Base-by-base conservation (phyloP, 441 rosid species). In the Populus hybrid region DNA sequence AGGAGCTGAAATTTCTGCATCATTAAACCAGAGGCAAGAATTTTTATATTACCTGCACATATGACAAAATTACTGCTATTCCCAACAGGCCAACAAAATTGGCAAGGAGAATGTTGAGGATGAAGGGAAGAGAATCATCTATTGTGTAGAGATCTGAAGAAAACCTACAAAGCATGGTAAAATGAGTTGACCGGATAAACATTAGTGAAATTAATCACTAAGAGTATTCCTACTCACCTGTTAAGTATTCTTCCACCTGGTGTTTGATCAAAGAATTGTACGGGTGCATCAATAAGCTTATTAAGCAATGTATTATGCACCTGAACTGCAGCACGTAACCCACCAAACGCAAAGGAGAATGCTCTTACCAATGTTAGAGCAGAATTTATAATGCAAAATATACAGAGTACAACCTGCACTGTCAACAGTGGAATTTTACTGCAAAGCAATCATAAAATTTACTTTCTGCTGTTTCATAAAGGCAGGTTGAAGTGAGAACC, bases 91-190 rank as follows among this genome's bases (percentile, higher is more conserved):
- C 96, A 71, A 94, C 98, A 86, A 93, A 92, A 84, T 93, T 91
- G 80, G 99, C 99, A 32, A 96, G 88, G 77, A 96, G 96, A 81
- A 94, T 94, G 88, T 96, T 96, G 86, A 96, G 92, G 64, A 96
- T 92, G 81, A 96, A 96, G 30, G 99, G 99, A 73, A 96, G 99
- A 76, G 99, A 94, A 88, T 96, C 99, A 80, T 94, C 99, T 73
- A 96, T 94, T 36, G 95, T 93, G 84, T 93, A 96, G 36, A 94
- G 90, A 91, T 96, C 99, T n/a, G 99, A 94, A 46, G 99, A 96
- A 69, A 96, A 87, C 87, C 98, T 96, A 87, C 78, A 86, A 21
- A 75, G 67, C 16, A 81, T 34, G 79, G 74, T 34, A 70, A 78
- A 77, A 40, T 42, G 20, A 8, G 36, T 57, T 63, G 65, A 69